Percentiles rank a stretch among this genome's conserved stretches.
phyloP scores from a whole-genome alignment of 768 basidiomycete species.

The Amanita rubescens region DNA sequence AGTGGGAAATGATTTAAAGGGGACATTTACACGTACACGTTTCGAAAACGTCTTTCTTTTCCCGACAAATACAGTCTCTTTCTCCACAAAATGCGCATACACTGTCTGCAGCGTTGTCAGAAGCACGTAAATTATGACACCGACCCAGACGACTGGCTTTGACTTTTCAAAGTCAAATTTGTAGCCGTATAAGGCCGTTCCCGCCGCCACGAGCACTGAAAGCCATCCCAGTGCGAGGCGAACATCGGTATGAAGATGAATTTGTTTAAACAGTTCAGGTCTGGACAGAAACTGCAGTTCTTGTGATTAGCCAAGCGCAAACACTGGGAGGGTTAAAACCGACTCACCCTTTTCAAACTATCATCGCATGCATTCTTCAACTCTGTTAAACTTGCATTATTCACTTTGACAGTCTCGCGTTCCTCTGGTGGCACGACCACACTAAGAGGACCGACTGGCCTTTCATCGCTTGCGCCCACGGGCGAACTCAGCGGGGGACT shows the following conservation, averaged over 20 bases:
- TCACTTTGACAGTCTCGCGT: constrained; percentile 53
- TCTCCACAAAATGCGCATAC: constrained; percentile 84
- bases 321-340: constrained; percentile 2
- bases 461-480: constrained; percentile 19
- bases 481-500: background rate
- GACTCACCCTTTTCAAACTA: constrained; percentile 74
- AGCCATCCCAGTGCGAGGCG: constrained; percentile 84
- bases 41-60: constrained; percentile 88
- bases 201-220: constrained; percentile 73
- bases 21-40: constrained; percentile 48
- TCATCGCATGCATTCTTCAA: constrained; percentile 79
- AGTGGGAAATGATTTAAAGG: background rate
- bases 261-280: constrained; percentile 80
- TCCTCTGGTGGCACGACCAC: constrained; percentile 34
- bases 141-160: constrained; percentile 73
- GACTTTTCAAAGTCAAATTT: constrained; percentile 85
- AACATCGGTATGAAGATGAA: constrained; percentile 82
- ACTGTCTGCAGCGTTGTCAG: constrained; percentile 66
- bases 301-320: background rate
- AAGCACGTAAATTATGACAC: constrained; percentile 63
- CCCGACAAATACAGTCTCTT: constrained; percentile 79
- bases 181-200: constrained; percentile 80
- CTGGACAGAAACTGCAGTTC: constrained; percentile 64
- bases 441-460: constrained; percentile 49
- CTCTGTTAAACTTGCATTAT: constrained; percentile 48